Percentiles rank a stretch among this genome's conserved stretches.
Conservation (phyloP, 176 grass and related monocot species). For the Tillandsia leiboldiana region DNA sequence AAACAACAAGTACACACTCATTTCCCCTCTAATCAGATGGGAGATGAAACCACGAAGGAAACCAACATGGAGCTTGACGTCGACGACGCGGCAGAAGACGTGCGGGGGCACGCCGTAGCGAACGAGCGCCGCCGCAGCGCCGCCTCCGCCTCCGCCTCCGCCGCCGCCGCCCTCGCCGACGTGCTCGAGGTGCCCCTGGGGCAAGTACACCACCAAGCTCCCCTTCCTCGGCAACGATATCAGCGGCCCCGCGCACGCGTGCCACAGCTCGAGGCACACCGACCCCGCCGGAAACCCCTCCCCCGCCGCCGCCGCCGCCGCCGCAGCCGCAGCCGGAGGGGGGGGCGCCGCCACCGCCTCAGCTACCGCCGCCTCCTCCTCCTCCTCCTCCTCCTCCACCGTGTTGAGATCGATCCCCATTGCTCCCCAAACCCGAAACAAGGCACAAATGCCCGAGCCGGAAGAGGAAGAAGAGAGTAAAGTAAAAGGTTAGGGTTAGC, state of each 20-base stretch:
- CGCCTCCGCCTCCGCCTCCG: neutral
- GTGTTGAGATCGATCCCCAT: slow-evolving; percentile 33
- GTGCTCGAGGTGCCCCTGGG: slow-evolving; percentile 67
- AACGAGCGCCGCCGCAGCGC: neutral
- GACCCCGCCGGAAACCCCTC: neutral
- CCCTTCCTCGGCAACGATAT: slow-evolving; percentile 48
- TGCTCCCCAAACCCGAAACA: neutral
- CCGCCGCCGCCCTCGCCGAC: slow-evolving; percentile 10
- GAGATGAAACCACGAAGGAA: neutral
- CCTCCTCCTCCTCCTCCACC: slow-evolving; percentile 54
- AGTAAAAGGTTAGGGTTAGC: neutral
- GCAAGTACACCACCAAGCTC: slow-evolving; percentile 58
- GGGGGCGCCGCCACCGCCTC: slow-evolving; percentile 13
- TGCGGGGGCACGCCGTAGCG: slow-evolving; percentile 35
- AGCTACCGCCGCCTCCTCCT: slow-evolving; percentile 8
- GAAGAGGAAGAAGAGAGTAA: neutral
- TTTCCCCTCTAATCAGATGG: neutral
- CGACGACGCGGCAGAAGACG: slow-evolving; percentile 67
- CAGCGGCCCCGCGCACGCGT: slow-evolving; percentile 72
- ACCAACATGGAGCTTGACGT: slow-evolving; percentile 66
- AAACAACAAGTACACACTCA: neutral
- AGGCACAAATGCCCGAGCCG: neutral
- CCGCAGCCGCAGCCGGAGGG: neutral
- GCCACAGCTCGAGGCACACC: slow-evolving; percentile 76
- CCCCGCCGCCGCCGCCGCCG: neutral